phyloP scores from a whole-genome alignment of 495 filamentous ascomycete genomes.

The Talaromyces adpressus region DNA sequence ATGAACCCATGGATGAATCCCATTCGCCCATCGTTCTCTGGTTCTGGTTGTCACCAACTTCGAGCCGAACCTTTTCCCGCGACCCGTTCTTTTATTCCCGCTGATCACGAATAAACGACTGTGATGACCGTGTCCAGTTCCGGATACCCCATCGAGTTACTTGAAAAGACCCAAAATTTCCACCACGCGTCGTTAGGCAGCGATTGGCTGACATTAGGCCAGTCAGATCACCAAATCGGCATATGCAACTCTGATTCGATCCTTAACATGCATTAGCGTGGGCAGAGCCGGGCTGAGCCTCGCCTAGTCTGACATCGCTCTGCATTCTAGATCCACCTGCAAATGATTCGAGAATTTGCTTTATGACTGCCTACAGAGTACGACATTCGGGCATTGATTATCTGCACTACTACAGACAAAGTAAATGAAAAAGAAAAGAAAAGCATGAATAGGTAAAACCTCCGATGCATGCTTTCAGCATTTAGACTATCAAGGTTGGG shows the following conservation, averaged over 20 bases:
- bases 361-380: not conserved
- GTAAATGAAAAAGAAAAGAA: not conserved
- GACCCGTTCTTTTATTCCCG: not conserved
- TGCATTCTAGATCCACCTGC: not conserved
- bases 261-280: constrained; percentile 9
- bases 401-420: not conserved
- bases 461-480: not conserved
- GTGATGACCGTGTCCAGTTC: not conserved
- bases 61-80: constrained; percentile 10
- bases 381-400: not conserved
- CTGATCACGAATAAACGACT: not conserved
- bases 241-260: constrained; percentile 6
- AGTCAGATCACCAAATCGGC: constrained; percentile 5
- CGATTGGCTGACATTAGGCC: not conserved
- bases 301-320: not conserved
- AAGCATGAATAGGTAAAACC: not conserved
- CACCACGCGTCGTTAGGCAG: not conserved
- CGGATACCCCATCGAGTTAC: not conserved
- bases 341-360: not conserved
- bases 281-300: constrained; percentile 7
- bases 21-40: constrained; percentile 3
- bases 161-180: not conserved
- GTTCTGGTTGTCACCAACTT: not conserved
- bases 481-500: not conserved
- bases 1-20: not conserved